Base-by-base conservation (phyloP, 768 basidiomycete species). In the Lepiota brunneoincarnata region DNA sequence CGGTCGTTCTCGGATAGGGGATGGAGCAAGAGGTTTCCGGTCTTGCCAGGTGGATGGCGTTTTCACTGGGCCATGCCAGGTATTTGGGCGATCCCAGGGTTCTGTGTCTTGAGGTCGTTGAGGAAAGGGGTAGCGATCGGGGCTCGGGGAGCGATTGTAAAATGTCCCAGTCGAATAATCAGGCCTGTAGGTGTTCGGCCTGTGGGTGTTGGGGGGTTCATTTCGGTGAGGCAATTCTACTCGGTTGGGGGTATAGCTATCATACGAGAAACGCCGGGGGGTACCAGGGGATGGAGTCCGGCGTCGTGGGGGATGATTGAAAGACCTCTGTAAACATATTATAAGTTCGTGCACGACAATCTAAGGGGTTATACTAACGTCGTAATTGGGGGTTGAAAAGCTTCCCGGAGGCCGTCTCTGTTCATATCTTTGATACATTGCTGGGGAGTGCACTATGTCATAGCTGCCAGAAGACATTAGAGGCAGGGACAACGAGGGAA, bases 81-180 rank as follows among this genome's bases (percentile, higher is more conserved):
- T 63, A 52, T 72, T 54, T 47, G 68, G 55, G 28, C 76, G 72
- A 58, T 77, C 78, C 79, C 81, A 81, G n/a, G 62, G 53, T 44
- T 80, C 75, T 51, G 64, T 36, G n/a, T 78, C 77, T 39, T 67
- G 59, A 46, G 66, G 59, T 56, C 75, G 75, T 46, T 72, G 55
- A 45, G 68, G 64, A 46, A 72, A 72, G 11, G 26, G 38, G 61
- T 80, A 77, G 36, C 75, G 71, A 57, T 82, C 77, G 46, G 82
- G 83, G 56, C 79, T 81, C 34, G 81, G 78, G 41, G 78, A 75
- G 60, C 76, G 75, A 54, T 69, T 72, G 60, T 75, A 72, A 59
- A 69, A 72, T 23, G 28, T 50, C 43, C 61, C 59, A 21, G 67
- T 52, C 38, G 61, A 61, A 54, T 67, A 69, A 36, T 58, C 59